Percentiles rank a stretch among this genome's conserved stretches.
phyloP scores from a whole-genome alignment of 1,284 basidiomycete genomes.

The Coniophora puteana region DNA sequence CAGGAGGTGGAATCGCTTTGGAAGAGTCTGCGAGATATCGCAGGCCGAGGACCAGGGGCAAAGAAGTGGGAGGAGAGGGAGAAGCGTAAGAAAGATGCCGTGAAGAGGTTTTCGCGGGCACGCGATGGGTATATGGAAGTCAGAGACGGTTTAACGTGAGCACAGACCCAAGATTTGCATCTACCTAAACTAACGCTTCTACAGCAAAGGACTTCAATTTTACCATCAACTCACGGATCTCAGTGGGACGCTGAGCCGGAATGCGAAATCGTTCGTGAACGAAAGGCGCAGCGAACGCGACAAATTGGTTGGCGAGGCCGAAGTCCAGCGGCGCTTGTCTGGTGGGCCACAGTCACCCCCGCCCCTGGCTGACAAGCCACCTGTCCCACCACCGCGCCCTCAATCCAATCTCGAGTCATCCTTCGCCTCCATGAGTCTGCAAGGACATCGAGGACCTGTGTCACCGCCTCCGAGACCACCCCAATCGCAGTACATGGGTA shows the following conservation, averaged over 20 bases:
- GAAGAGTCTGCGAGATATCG: slow-evolving; percentile 69
- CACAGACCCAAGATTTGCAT: slow-evolving; percentile 19
- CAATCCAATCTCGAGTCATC: slow-evolving; percentile 42
- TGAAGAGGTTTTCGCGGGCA: slow-evolving; percentile 68
- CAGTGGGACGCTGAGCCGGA: slow-evolving; percentile 54
- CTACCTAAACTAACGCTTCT: slow-evolving; percentile 10
- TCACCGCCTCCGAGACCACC: slow-evolving; percentile 27
- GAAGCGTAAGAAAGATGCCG: slow-evolving; percentile 69
- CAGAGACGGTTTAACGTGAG: slow-evolving; percentile 77
- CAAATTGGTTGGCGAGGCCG: slow-evolving; percentile 62
- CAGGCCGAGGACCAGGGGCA: slow-evolving; percentile 67
- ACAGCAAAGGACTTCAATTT: slow-evolving; percentile 83
- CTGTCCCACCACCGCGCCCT: slow-evolving; percentile 41
- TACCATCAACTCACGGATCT: slow-evolving; percentile 81
- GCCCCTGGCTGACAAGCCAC: slow-evolving; percentile 47
- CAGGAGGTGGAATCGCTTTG: slow-evolving; percentile 70
- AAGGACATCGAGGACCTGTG: slow-evolving; percentile 15
- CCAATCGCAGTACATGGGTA: slow-evolving; percentile 22
- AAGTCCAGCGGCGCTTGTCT: slow-evolving; percentile 63
- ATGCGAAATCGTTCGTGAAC: slow-evolving; percentile 61
- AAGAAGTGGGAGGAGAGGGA: slow-evolving; percentile 80
- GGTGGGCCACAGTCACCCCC: slow-evolving; percentile 32
- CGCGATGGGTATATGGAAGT: slow-evolving; percentile 87
- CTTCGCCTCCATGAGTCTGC: slow-evolving; percentile 50
- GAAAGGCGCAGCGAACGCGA: slow-evolving; percentile 73